Percentiles rank a stretch among this genome's conserved stretches.
Evolutionary conservation across 2,329 filamentous ascomycete genomes (phyloP).

Genomic region (Neofusicoccum kwambonambiense): DNA sequence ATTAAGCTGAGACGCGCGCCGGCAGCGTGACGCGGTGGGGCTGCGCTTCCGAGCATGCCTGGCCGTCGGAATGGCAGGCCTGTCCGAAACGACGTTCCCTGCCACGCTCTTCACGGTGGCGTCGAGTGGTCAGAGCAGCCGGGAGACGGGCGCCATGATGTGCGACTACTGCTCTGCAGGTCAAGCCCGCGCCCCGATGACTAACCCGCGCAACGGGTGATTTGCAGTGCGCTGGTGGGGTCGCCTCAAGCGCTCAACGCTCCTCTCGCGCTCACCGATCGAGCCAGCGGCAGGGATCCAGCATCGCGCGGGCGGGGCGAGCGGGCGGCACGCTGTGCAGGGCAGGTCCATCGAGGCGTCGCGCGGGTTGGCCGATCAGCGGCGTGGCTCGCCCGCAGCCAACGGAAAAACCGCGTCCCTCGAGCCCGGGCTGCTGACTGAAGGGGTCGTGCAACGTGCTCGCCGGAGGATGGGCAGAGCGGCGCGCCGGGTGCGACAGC

Average conservation of each 20-base stretch:
- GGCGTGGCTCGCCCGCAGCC: conserved; percentile 16
- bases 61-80: conserved; percentile 13
- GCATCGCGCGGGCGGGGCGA: conserved; percentile 12
- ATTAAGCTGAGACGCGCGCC: conserved; percentile 13
- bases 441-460: conserved; percentile 15
- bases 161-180: conserved; percentile 15
- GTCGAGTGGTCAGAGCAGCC: conserved; percentile 15
- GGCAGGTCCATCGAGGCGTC: conserved; percentile 10
- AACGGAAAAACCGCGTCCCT: conserved; percentile 16
- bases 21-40: conserved; percentile 14
- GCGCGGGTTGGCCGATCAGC: conserved; percentile 10
- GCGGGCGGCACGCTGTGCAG: conserved; percentile 15
- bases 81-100: conserved; percentile 15
- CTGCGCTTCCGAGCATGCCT: conserved; percentile 16
- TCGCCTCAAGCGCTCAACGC: conserved; percentile 13
- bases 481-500: conserved; percentile 9
- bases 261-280: conserved; percentile 8
- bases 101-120: conserved; percentile 15
- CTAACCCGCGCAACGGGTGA: conserved; percentile 19
- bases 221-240: conserved; percentile 16
- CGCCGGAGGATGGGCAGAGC: conserved; percentile 13
- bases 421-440: conserved; percentile 8
- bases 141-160: conserved; percentile 18
- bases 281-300: conserved; percentile 11
- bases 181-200: conserved; percentile 13